These are phyloP conservation scores for Collybiopsis confluens DNA, from an alignment of 768 basidiomycete species.

Conservation along the genomic window DNA sequence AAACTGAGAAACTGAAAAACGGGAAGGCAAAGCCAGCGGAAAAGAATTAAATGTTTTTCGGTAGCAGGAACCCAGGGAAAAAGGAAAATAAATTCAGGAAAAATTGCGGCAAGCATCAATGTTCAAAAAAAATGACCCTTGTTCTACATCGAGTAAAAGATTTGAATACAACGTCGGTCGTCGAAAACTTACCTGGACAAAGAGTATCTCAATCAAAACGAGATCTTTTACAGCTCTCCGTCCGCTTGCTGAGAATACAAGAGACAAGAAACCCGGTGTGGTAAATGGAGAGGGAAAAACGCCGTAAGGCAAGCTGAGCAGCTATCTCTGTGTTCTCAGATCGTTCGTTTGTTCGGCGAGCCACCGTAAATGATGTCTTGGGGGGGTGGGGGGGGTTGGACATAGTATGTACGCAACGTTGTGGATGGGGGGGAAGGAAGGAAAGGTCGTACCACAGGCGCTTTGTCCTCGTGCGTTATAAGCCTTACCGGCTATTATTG, in stretches of 20 bases:
- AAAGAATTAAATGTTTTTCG: not conserved
- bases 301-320: not conserved
- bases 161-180: not conserved
- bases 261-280: not conserved
- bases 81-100: not conserved
- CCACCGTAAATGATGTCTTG: no score
- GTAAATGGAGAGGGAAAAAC: not conserved
- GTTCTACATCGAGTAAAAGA: not conserved
- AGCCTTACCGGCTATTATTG: constrained; percentile 1
- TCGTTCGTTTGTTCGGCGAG: no score
- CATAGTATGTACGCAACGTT: no score
- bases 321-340: no score
- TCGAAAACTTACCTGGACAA: constrained; percentile 4
- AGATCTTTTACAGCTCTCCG: not conserved
- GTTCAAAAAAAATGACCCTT: not conserved
- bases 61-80: not conserved
- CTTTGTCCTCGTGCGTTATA: not conserved
- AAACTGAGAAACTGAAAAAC: no score
- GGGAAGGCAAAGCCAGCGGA: no score
- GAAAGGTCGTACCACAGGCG: not conserved
- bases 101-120: not conserved
- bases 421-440: not conserved
- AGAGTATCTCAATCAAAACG: no score
- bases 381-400: no score
- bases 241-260: not conserved